Base-by-base conservation (phyloP, 2,329 filamentous ascomycete species). In the Penicillium verrucosum region DNA sequence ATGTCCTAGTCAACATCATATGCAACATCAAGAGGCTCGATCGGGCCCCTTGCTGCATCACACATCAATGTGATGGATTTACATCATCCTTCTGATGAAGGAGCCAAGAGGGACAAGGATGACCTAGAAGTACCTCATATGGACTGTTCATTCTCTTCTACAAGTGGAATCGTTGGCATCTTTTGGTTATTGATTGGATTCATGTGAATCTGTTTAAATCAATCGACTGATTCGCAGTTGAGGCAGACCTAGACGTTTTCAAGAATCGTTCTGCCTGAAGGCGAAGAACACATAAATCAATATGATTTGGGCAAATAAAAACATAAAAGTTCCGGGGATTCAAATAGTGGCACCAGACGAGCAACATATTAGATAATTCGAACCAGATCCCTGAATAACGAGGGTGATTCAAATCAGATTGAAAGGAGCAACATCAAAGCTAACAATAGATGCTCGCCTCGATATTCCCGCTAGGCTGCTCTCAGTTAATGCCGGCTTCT, bases 381-480 rank as follows among this genome's bases (percentile, higher is more conserved):
- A 44, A 56, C n/a, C 41, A 52, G 11, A 52, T 52, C 29, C 41
- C 41, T 43, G 21, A 46, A 38, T 9, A 50, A 37, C 27, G 30
- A 37, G 5, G 16, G 30, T 38, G 21, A 30, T 46, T 46, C 27
- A 45, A 51, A 41, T 40, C 42, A 57, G 47, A 54, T 48, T 40
- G 51, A 43, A 60, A 42, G 51, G 40, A 60, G 51, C 49, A 48
- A 63, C 29, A 57, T 57, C 57, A 44, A 60, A 53, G 54, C 50
- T 45, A 64, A 47, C 45, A 46, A 49, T 47, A 29, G 55, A 60
- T 60, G 53, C 52, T 59, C 42, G 54, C 18, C 54, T 54, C 25
- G 37, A 27, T 47, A 46, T 34, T 45, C 42, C 21, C 46, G 41
- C 56, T 37, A 42, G 41, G 34, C n/a, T 23, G 34, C 43, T 40